phyloP scores from a whole-genome alignment of 179 eudicot species.

The Vitellaria paradoxa region DNA sequence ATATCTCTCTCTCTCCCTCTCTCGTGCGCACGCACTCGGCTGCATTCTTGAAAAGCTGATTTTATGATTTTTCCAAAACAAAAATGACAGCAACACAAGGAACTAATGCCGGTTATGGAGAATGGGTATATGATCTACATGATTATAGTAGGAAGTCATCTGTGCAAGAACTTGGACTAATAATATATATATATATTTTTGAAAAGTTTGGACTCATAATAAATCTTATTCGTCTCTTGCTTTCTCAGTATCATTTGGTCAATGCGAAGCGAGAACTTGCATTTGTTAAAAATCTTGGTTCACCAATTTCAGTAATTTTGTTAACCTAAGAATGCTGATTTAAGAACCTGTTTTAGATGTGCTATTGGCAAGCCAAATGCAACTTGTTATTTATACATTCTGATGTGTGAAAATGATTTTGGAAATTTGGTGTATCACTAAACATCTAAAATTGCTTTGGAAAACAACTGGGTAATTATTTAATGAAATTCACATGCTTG shows the following conservation, averaged over 20 bases:
- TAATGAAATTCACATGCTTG: no score
- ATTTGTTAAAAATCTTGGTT: background rate
- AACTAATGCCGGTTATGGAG: background rate
- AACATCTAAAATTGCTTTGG: background rate
- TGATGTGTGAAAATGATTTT: background rate
- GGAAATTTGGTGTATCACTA: background rate
- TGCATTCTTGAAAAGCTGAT: no score
- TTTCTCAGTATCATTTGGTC: background rate
- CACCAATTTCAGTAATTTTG: background rate
- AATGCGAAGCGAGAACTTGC: background rate
- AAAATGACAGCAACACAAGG: background rate
- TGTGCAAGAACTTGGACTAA: background rate
- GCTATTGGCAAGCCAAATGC: background rate
- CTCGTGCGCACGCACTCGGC: no score
- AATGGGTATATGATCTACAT: background rate
- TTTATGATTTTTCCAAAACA: background rate
- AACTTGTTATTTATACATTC: background rate
- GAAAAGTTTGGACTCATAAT: no score
- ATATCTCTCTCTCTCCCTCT: background rate
- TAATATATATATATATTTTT: background rate
- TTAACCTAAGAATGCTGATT: background rate
- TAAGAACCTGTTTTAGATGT: background rate
- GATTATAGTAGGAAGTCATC: background rate
- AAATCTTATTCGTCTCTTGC: background rate
- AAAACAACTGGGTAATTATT: background rate